Base-by-base conservation (phyloP, 73 alveolate genomes). In the Blepharisma stoltei region DNA sequence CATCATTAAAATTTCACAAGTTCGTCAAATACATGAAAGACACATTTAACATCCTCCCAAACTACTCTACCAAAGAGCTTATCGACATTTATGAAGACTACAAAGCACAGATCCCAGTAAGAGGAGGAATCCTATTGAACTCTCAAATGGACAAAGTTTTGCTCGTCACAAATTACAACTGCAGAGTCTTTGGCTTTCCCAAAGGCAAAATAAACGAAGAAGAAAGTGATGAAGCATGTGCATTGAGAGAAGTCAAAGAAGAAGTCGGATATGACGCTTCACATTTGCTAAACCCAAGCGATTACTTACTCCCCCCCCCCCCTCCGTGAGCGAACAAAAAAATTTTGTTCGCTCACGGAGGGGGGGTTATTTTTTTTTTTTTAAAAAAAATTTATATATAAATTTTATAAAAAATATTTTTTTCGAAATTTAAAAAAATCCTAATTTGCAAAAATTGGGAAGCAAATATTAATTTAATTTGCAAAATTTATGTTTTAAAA, bases 231-330 rank as follows among this genome's bases (percentile, higher is more conserved):
- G 86, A 67, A 20, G 91, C 70, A 32, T 87, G 94, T n/a, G 94
- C 94, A 32, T 81, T 70, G 49, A 78, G 94, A 55, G 94, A 87
- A 71, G 91, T 84, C 0, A 76, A 70, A 71, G 94, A 87, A 84
- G 94, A 87, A 41, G 78, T 87, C 6, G 91, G 91, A 14, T 48
- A 77, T 70, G 78, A 83, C 67, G 55, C 76, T 47, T 54, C 80
- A 4, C 77, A 81, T 9, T 55, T 78, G 47, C 48, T 85, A 45
- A 48, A 48, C 43, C 82, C 54, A 2, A 50, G 71, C 53, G 84
- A 68, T 44, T 76, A 11, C 37, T 45, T n/a, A n/a, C n/a, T n/a
- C n/a, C n/a, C n/a, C n/a, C n/a, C n/a, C n/a, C n/a, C n/a, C n/a
- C n/a, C n/a, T n/a, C n/a, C n/a, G n/a, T n/a, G n/a, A n/a, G n/a